Conservation (phyloP, 352 stramenopile genomes). For the Pythium rishiriense region DNA sequence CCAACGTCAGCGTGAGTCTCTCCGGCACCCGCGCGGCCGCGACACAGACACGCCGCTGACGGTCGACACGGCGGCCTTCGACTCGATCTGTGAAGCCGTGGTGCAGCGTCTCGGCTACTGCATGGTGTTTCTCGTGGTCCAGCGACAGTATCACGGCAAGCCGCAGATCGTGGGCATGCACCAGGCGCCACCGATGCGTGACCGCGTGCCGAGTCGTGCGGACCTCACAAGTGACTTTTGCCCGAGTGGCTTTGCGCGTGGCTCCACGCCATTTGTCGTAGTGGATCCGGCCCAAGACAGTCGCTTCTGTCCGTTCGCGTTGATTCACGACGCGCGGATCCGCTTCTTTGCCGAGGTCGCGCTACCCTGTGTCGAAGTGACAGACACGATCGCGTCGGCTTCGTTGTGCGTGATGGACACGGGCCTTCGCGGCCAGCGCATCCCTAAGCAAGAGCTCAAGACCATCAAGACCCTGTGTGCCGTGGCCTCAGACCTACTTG, state of each 20-base stretch:
- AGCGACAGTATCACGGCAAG: conserved; percentile 27
- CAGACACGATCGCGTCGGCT: conserved; percentile 28
- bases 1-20: not conserved
- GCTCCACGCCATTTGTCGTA: conserved; percentile 39
- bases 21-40: not conserved
- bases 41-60: not conserved
- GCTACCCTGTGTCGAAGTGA: conserved; percentile 23
- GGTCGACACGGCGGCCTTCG: conserved; percentile 33
- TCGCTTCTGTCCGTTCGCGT: conserved; percentile 35
- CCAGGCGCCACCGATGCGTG: conserved; percentile 3
- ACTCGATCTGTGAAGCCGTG: conserved; percentile 60
- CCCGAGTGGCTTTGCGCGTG: conserved; percentile 4
- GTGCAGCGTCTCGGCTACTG: conserved; percentile 44
- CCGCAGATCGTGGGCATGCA: conserved; percentile 43
- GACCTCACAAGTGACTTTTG: conserved; percentile 19
- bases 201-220: conserved; percentile 16
- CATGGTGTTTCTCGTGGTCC: conserved; percentile 45
- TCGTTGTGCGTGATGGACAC: conserved; percentile 47
- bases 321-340: conserved; percentile 41
- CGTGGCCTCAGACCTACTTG: conserved; percentile 52
- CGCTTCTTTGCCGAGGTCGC: conserved; percentile 63
- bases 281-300: conserved; percentile 39
- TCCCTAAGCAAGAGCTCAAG: conserved; percentile 42
- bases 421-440: conserved; percentile 26
- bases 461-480: conserved; percentile 56